Evolutionary conservation across 805 yeast genomes (phyloP).

Genomic region (Scheffersomyces amazonensis): DNA sequence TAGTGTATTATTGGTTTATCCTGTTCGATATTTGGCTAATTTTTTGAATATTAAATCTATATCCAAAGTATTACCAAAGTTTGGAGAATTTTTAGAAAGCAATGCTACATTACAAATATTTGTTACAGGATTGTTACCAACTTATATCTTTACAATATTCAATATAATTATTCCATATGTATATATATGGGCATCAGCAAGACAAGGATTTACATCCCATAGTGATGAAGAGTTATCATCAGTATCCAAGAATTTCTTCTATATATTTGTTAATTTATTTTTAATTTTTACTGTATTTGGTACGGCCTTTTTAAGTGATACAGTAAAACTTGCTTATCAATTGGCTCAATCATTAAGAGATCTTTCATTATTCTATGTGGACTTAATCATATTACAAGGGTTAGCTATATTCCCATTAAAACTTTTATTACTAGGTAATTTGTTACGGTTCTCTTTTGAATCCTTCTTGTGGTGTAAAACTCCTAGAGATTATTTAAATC

Average conservation of each 20-base stretch:
- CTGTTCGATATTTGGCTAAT: slow-evolving; percentile 83
- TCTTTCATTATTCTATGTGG: slow-evolving; percentile 85
- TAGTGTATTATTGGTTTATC: slow-evolving; percentile 72
- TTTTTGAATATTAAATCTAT: slow-evolving; percentile 78
- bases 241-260: slow-evolving; percentile 90
- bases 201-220: slow-evolving; percentile 87
- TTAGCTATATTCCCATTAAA: slow-evolving; percentile 89
- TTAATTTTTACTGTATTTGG: slow-evolving; percentile 93
- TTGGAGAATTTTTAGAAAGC: slow-evolving; percentile 64
- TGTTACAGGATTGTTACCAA: slow-evolving; percentile 87
- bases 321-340: slow-evolving; percentile 83
- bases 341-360: slow-evolving; percentile 79
- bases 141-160: slow-evolving; percentile 82
- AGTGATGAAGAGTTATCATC: slow-evolving; percentile 91
- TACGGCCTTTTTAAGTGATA: slow-evolving; percentile 85
- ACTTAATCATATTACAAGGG: slow-evolving; percentile 76
- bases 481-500: slow-evolving; percentile 73
- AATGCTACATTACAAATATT: slow-evolving; percentile 73
- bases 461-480: slow-evolving; percentile 66
- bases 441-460: slow-evolving; percentile 62
- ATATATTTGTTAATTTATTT: slow-evolving; percentile 89
- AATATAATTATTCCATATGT: slow-evolving; percentile 82
- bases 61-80: slow-evolving; percentile 73
- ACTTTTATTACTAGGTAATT: slow-evolving; percentile 74
- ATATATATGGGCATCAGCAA: slow-evolving; percentile 75